Evolutionary conservation across 139 green algal species (phyloP), one percentile per base, ranked within the genome.

Genomic region (Chlamydomonas sp.): DNA sequence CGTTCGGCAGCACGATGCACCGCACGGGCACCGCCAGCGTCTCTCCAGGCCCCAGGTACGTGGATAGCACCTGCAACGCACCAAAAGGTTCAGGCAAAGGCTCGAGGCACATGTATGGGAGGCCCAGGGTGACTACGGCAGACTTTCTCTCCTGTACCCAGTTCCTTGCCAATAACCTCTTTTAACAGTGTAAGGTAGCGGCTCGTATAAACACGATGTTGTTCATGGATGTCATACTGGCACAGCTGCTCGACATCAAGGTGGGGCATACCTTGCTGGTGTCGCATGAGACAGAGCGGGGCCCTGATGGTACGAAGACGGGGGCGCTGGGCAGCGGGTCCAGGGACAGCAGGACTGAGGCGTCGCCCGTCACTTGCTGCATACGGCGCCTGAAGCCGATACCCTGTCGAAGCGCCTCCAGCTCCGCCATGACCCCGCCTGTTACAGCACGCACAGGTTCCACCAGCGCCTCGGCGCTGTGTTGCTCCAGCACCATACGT

Each of bases 1-100:
- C 20, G 73, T 58, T 87, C 10, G 83, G 62, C 31, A 87, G 69
- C n/a, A 68, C 72, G 7, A 64, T 17, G 83, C 83, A 87, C 5
- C 73, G 83, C 4, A 75, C 62, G 10, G 82, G 68, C 62, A 59
- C 20, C 16, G 83, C 73, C 83, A 87, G 31, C 31, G 17, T 0
- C n/a, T 87, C 83, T 2, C n/a, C n/a, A 1, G 63, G 1, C 16
- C 75, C 72, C 31, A 87, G 73, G 61, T 76, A 81, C 10, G 14
- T 20, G 16, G 73, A 14, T 2, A 60, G 12, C 5, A 81, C 73
- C 83, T 87, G 31, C 31, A 49, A 49, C 31, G 31, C 31, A 49
- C 31, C 31, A 49, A 49, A 49, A 49, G 31, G 31, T 49, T 49
- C 31, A 49, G 31, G 31, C 31, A 49, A 49, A 49, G 31, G 31